Base-by-base conservation (phyloP, 805 yeast genomes). In the Kurtzmaniella fragi region DNA sequence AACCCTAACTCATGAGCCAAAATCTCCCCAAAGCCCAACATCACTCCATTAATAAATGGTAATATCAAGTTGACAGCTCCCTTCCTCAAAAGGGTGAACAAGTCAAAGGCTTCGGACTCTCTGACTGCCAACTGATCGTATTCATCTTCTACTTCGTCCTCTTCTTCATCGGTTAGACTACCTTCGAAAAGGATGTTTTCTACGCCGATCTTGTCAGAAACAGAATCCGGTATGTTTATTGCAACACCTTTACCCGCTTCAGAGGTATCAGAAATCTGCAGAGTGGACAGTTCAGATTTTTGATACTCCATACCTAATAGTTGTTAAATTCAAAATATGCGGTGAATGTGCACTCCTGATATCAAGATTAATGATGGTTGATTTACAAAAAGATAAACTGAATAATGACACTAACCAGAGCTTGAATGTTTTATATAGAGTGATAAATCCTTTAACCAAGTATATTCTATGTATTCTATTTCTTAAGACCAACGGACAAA, bases 1-100 rank as follows among this genome's bases (percentile, higher is more conserved):
- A 86, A 85, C 5, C 96, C 95, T 31, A 91, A 63, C 53, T 91
- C 97, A 57, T 90, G 96, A 7, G 98, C 98, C 42, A 87, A 67
- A 15, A 91, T 80, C 65, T 91, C 98, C 2, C 98, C 98, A 57
- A 91, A 88, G 0, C 98, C 98, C 37, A 91, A 73, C 96, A 90
- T 90, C 62, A 91, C 68, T 7, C 98, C 98, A 53, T 91, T 91
- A 49, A 91, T 70, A 53, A 91, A 89, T 2, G 98, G 98, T 34
- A 91, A 63, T 1, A 89, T 56, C 48, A 91, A 62, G 50, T 91
- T 91, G 45, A 91, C 78, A 2, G 89, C 73, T 16, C 83, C 63
- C n/a, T 72, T 68, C 31, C 66, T 60, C 17, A 74, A 32, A 29
- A 75, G 25, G 8, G 7, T 20, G 25, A 20, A 20, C 9, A 13